Base-by-base conservation (phyloP, 1,284 basidiomycete species). In the Taiwanofungus camphoratus region DNA sequence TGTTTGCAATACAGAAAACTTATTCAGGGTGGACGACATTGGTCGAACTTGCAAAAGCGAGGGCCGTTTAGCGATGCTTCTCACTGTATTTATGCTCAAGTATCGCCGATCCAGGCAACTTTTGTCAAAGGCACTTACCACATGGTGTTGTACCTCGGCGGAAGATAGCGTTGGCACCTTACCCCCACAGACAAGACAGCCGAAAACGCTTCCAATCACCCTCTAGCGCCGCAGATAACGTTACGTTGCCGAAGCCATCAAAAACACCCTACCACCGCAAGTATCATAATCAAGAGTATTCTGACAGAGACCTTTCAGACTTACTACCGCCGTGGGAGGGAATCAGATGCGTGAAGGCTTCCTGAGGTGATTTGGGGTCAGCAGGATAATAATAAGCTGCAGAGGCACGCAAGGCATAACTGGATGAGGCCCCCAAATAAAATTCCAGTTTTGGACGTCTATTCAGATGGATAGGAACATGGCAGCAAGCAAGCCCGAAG, bases 11-110 rank as follows among this genome's bases (percentile, higher is more conserved):
- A 39, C 36, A 20, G 42, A 37, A 31, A 44, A 33, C 42, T 37
- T 32, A 37, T 44, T 44, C 24, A 44, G 42, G 26, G 42, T 44
- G 42, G 39, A 39, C 42, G 42, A 44, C 42, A 44, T 44, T 33
- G 36, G 33, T 27, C 21, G 12, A 15, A 31, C 36, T 31, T n/a
- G 42, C 18, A 29, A 18, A 30, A 27, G 22, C 23, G 19, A 20
- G 3, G 36, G 11, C 30, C 22, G 22, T 27, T 29, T 19, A 33
- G 22, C 29, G 36, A n/a, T 19, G 36, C 21, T 27, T 29, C 13
- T 19, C 24, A 31, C 18, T 44, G 33, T 44, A 44, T 38, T 23
- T 12, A n/a, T 8, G 21, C 33, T 24, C 35, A 34, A 24, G 35
- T 16, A 19, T n/a, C 23, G 15, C 15, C 16, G 27, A 36, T 23